These are phyloP conservation scores for Scheffersomyces amazonensis DNA, from an alignment of 805 yeast genomes.

Conservation along the genomic window DNA sequence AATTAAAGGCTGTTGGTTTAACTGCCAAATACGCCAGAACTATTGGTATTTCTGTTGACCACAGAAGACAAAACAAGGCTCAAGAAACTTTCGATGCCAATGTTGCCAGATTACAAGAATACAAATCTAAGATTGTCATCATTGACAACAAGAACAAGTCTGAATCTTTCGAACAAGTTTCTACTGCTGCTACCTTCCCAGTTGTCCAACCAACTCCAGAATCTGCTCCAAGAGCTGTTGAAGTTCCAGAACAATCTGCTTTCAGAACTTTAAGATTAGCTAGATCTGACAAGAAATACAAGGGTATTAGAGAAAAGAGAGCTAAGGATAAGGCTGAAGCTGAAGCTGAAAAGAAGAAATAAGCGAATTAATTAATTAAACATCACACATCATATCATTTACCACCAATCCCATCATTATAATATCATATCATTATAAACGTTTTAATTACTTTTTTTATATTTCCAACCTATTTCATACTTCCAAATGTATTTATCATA, in stretches of 20 bases:
- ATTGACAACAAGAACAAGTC: conserved; percentile 86
- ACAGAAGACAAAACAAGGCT: conserved; percentile 98
- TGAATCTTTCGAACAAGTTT: conserved; percentile 69
- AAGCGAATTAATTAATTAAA: conserved; percentile 36
- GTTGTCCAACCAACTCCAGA: conserved; percentile 75
- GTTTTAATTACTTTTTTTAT: too few species aligned
- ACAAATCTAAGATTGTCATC: conserved; percentile 91
- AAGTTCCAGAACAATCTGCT: conserved; percentile 67
- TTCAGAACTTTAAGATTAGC: conserved; percentile 95
- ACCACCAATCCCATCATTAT: too few species aligned
- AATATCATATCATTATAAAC: too few species aligned
- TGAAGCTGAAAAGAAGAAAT: conserved; percentile 99
- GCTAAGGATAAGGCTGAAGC: conserved; percentile 97
- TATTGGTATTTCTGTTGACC: conserved; percentile 98
- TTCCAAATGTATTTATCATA: too few species aligned
- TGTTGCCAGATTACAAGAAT: conserved; percentile 95
- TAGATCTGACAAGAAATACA: conserved; percentile 88
- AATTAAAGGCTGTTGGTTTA: conserved; percentile 96
- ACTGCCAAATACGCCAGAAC: conserved; percentile 93
- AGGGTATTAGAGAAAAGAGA: conserved; percentile 97
- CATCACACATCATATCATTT: too few species aligned
- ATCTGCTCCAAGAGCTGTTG: conserved; percentile 85
- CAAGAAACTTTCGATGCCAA: conserved; percentile 92
- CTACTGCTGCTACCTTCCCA: conserved; percentile 85
- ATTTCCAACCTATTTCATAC: too few species aligned